Evolutionary conservation across 2,329 filamentous ascomycete genomes (phyloP).

Genomic region (Aspergillus flavus): DNA sequence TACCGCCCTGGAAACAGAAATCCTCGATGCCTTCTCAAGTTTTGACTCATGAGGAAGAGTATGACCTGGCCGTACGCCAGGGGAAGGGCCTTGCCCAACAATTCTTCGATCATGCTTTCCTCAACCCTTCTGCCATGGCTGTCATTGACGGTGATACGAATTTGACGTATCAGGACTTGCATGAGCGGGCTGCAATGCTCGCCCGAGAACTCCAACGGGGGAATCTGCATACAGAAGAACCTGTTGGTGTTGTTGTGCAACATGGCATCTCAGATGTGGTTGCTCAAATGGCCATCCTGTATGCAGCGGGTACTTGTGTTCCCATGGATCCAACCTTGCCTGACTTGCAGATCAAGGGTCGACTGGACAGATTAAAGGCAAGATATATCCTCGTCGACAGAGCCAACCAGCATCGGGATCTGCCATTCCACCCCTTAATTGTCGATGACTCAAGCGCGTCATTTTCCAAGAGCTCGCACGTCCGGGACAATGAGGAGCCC

Average conservation of each 20-base stretch:
- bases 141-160: not conserved
- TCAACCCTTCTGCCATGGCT: not conserved
- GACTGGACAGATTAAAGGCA: conserved; percentile 13
- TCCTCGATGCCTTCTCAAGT: not conserved
- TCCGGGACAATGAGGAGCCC: not conserved
- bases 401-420: not conserved
- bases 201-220: not conserved
- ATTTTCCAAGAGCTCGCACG: not conserved
- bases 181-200: not conserved
- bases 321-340: conserved; percentile 25
- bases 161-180: not conserved
- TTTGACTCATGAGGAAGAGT: not conserved
- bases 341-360: conserved; percentile 20
- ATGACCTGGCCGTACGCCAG: not conserved
- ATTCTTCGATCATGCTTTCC: not conserved
- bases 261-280: conserved; percentile 22
- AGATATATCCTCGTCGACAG: not conserved
- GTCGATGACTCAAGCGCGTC: not conserved
- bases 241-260: conserved; percentile 23
- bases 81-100: not conserved
- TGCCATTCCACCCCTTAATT: not conserved
- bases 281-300: conserved; percentile 27
- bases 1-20: not conserved
- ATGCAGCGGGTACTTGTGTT: conserved; percentile 25
- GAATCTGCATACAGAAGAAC: not conserved